A percentile compares a stretch with the other conserved stretches of the same genome.
These are phyloP conservation scores for Umbilicus rupestris DNA, from an alignment of 164 flowering plant genomes.

Conservation along the genomic window DNA sequence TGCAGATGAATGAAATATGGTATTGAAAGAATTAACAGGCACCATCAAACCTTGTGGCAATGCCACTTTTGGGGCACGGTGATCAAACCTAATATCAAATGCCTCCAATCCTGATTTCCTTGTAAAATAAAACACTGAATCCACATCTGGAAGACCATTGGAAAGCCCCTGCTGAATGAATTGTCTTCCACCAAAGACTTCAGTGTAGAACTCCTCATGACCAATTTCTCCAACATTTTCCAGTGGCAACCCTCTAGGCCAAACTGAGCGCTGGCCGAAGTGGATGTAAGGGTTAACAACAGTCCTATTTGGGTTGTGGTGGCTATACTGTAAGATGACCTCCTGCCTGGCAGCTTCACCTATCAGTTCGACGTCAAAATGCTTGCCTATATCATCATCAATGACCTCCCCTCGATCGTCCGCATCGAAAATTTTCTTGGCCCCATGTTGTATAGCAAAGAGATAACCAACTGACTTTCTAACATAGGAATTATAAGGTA, in stretches of 20 bases:
- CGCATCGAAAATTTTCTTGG: slow-evolving; percentile 78
- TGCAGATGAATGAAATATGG: slow-evolving; percentile 76
- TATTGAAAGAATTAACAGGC: slow-evolving; percentile 85
- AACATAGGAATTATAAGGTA: slow-evolving; percentile 82
- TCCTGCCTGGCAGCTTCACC: slow-evolving; percentile 77
- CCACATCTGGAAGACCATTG: slow-evolving; percentile 95
- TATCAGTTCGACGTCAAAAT: slow-evolving; percentile 80
- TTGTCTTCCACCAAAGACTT: slow-evolving; percentile 82
- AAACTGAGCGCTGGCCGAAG: slow-evolving; percentile 93
- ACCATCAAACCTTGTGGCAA: slow-evolving; percentile 93
- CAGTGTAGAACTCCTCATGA: slow-evolving; percentile 84
- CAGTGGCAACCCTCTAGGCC: slow-evolving; percentile 97
- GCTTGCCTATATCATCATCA: slow-evolving; percentile 68
- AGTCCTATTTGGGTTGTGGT: slow-evolving; percentile 67
- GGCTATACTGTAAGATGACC: slow-evolving; percentile 73
- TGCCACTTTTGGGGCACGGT: slow-evolving; percentile 81
- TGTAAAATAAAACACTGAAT: slow-evolving; percentile 94
- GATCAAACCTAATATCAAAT: slow-evolving; percentile 85
- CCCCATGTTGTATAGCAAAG: slow-evolving; percentile 96
- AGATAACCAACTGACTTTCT: slow-evolving; percentile 83
- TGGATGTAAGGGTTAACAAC: slow-evolving; percentile 90
- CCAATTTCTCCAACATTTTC: slow-evolving; percentile 84
- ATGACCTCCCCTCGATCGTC: slow-evolving; percentile 87
- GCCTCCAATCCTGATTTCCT: slow-evolving; percentile 70
- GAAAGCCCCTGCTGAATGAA: slow-evolving; percentile 93